Base-by-base conservation (phyloP, 345 rosid genomes). In the Eucalyptus erythrocorys region DNA sequence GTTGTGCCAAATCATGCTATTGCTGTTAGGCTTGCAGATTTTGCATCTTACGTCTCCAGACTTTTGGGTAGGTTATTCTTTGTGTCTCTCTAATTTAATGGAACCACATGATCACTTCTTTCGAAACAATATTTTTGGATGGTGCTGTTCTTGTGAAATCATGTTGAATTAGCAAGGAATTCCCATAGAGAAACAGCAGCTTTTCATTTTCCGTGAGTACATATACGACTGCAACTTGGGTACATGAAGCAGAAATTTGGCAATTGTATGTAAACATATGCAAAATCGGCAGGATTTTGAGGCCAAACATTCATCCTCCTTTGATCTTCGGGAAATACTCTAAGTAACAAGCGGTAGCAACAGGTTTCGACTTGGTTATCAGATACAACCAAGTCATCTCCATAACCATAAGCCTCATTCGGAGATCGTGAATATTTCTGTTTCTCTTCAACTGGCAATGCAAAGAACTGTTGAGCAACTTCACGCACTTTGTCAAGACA, bases 301-400 rank as follows among this genome's bases (percentile, higher is more conserved):
- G 97, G 95, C 96, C 96, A 93, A 85, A 93, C 92, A 66, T 88
- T 88, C 85, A 89, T 89, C 61, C 87, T 91, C 85, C 93, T 88
- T 89, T 91, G 90, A 37, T 92, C 82, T 85, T 92, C 90, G 4
- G 97, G 97, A 88, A 90, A 87, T 27, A 93, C 90, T 37, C 87
- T 91, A 11, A 94, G 95, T 59, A 85, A 90, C 66, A 95, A 89
- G 64, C 95, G 94, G 88, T 88, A 90, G 84, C 87, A 90, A 94
- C 94, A 92, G 87, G 94, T 95, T 68, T 91, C 57, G 15, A 88
- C 93, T 91, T 93, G 94, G 34, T 87, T 86, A 24, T 91, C 93
- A 13, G 92, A 90, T 32, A 94, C 91, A 34, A 91, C 80, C 82
- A 49, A 57, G 91, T 94, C 97, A 82, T 89, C 90, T 22, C 93